Base-by-base conservation (phyloP, 305 asterid species). In the Solanum aculeatissimum region DNA sequence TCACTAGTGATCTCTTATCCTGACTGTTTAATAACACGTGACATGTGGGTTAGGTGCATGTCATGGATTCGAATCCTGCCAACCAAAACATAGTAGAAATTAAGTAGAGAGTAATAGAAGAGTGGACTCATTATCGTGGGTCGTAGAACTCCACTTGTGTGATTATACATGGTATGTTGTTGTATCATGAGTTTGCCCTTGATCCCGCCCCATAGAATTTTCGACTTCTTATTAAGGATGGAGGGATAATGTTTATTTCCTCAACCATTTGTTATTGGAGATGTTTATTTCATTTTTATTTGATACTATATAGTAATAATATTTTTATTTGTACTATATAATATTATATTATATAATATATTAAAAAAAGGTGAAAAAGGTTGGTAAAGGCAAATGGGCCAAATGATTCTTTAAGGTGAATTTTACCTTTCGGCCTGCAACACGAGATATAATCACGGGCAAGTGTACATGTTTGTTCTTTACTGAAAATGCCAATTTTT, bases 401-500 rank as follows among this genome's bases (percentile, higher is more conserved):
- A 79, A 84, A 85, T 87, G 90, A 84, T 87, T 81, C 47, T 55
- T 51, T 71, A 53, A 85, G 85, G 83, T 83, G 85, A 78, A 53
- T 77, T 53, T 81, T 35, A 83, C 83, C 89, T 87, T 87, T 89
- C 88, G 87, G 89, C 25, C 85, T 80, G 78, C 80, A 82, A 82
- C 89, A 86, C 86, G 90, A 72, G 86, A 81, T 81, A 21, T 68
- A 75, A 78, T 89, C 91, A 87, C 91, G 88, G 88, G 91, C 47
- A 38, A 71, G 63, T 42, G 74, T 81, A 63, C 43, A 43, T 27
- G 21, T 85, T 88, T 85, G 86, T 83, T 80, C 57, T 83, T 80
- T 49, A 69, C 65, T 83, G 84, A 72, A 83, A 82, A 84, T 5
- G 47, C 86, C 86, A 84, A 81, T 74, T 35, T 68, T 66, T 85